Base-by-base conservation (phyloP, 306 rosid species). In the Cotoneaster glaucophyllus region DNA sequence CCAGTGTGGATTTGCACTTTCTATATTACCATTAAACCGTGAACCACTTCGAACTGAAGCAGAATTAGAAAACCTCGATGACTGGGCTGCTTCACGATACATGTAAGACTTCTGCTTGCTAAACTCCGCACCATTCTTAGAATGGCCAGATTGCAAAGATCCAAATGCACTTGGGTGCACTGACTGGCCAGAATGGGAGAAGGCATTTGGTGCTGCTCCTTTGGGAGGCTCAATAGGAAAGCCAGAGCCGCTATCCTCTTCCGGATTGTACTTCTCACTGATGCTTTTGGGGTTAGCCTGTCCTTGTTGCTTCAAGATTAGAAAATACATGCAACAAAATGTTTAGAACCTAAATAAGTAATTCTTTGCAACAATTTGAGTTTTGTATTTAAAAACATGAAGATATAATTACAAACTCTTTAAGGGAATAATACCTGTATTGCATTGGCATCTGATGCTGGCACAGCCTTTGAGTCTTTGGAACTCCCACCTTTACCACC, bases 51-150 rank as follows among this genome's bases (percentile, higher is more conserved):
- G 86, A 64, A 34, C 78, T 28, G 90, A 88, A 44, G 87, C 82
- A 1, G 96, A 93, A 81, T 77, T 90, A 59, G 97, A 88, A 85
- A 84, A 88, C 79, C 83, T 82, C 43, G 93, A 87, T 10, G 89
- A 70, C 41, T 86, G 84, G 58, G 79, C 79, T 11, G 79, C 69
- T 26, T 87, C 81, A 69, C 74, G 77, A 10, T 84, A 78, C 82
- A 76, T 54, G 21, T 5, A 71, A 32, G 95, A 84, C 37, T 43
- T 81, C 77, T 86, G 93, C 71, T 75, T 84, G 67, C 92, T 83
- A 77, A 81, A 75, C 29, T 74, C 89, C 57, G 63, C 71, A 64
- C 79, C 74, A 68, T 50, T 64, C 73, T 26, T 53, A 18, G 70
- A 71, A 24, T 41, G 67, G 50, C 67, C 53, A 63, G 81, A 61